A percentile compares a stretch with the other conserved stretches of the same genome.
These are phyloP conservation scores for Penicillium turbatum DNA, from an alignment of 495 filamentous ascomycete species.

Conservation along the genomic window DNA sequence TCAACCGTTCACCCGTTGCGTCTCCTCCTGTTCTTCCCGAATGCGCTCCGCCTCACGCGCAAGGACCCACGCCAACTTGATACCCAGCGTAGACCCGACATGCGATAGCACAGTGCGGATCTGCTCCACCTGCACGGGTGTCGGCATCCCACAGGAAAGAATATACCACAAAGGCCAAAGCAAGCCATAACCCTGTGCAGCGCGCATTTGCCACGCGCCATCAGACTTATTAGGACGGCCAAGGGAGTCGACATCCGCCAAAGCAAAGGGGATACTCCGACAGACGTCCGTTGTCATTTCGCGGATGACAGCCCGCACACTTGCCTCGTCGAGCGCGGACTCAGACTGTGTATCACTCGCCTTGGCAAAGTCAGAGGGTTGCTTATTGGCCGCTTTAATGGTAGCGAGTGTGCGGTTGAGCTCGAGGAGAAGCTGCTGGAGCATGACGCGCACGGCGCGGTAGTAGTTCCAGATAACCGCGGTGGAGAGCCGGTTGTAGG, in stretches of 20 bases:
- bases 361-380: background rate
- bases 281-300: slow-evolving; percentile 41
- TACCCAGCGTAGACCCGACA: slow-evolving; percentile 35
- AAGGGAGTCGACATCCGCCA: slow-evolving; percentile 37
- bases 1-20: background rate
- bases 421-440: slow-evolving; percentile 31
- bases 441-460: slow-evolving; percentile 36
- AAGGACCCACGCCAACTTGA: slow-evolving; percentile 36
- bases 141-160: slow-evolving; percentile 34
- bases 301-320: slow-evolving; percentile 21
- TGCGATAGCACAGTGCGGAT: slow-evolving; percentile 27
- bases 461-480: slow-evolving; percentile 40
- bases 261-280: slow-evolving; percentile 37
- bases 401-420: slow-evolving; percentile 23
- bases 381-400: slow-evolving; percentile 7
- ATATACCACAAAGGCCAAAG: slow-evolving; percentile 46
- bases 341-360: background rate
- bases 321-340: slow-evolving; percentile 9
- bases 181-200: slow-evolving; percentile 34
- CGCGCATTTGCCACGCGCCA: slow-evolving; percentile 23
- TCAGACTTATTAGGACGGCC: slow-evolving; percentile 25
- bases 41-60: slow-evolving; percentile 26
- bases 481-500: slow-evolving; percentile 30
- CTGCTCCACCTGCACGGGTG: slow-evolving; percentile 27
- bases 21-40: background rate